Percentiles rank a stretch among this genome's conserved stretches.
These are phyloP conservation scores for Gilbertella persicaria DNA, from an alignment of 371 early-diverging fungal genomes.

Conservation along the genomic window DNA sequence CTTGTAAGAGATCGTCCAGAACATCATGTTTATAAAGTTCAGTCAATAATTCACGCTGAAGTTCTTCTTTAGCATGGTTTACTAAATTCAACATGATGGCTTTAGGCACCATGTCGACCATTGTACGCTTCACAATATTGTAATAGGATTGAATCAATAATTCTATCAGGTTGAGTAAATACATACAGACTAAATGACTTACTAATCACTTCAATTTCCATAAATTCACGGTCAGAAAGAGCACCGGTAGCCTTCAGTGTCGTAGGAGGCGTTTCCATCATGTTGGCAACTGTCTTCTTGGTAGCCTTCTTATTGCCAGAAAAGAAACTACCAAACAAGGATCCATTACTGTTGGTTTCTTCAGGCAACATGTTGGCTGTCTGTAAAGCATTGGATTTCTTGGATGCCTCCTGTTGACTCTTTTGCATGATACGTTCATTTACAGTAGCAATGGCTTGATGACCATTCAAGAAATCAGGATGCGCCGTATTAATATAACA, in stretches of 20 bases:
- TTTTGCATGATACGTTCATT: slow-evolving; percentile 75
- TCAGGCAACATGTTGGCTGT: slow-evolving; percentile 43
- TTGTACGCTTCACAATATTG: slow-evolving; percentile 96
- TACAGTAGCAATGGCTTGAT: slow-evolving; percentile 93
- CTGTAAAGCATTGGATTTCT: slow-evolving; percentile 8
- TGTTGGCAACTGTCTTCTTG: slow-evolving; percentile 28
- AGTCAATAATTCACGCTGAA: slow-evolving; percentile 93
- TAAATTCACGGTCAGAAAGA: slow-evolving; percentile 92
- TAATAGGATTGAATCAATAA: slow-evolving; percentile 95
- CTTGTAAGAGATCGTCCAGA: slow-evolving; percentile 90
- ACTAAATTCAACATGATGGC: slow-evolving; percentile 98
- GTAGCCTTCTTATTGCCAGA: slow-evolving; percentile 75
- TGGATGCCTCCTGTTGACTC: slow-evolving; percentile 5
- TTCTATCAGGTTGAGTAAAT: too few relatives aligned
- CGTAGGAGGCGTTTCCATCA: slow-evolving; percentile 91
- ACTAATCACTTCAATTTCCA: slow-evolving; percentile 98
- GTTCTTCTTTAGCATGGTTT: slow-evolving; percentile 81
- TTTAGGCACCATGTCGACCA: slow-evolving; percentile 98
- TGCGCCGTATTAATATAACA: slow-evolving; percentile 98
- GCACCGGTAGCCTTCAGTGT: slow-evolving; percentile 93
- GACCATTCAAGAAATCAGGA: slow-evolving; percentile 97
- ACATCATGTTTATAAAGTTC: slow-evolving; percentile 96
- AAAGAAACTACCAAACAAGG: slow-evolving; percentile 96
- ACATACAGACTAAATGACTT: too few relatives aligned
- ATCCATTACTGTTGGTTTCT: slow-evolving; percentile 48